A percentile compares a stretch with the other conserved stretches of the same genome.
These are phyloP conservation scores for Ananas comosus DNA, from an alignment of 176 grass and related monocot species.

Conservation along the genomic window DNA sequence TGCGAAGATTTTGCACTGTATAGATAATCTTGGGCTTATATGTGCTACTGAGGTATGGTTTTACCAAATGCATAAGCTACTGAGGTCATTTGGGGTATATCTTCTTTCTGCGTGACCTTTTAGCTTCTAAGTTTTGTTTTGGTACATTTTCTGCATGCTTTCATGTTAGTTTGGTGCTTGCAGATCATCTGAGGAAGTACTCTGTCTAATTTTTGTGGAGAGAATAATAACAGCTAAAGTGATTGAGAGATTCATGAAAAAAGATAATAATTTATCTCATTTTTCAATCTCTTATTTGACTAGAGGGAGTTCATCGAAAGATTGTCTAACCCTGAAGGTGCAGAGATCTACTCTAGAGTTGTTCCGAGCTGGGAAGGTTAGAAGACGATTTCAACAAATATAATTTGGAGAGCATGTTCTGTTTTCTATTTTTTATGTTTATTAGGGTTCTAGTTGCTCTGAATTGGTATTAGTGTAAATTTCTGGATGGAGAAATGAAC, in stretches of 20 bases:
- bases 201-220: constrained; percentile 10
- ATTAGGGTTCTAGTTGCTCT: no score
- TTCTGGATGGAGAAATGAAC: no score
- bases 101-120: background rate
- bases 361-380: constrained; percentile 5
- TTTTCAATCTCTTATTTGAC: constrained; percentile 9
- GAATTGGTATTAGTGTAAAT: no score
- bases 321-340: background rate
- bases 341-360: background rate
- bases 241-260: constrained; percentile 9
- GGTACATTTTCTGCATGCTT: background rate
- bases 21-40: constrained; percentile 44
- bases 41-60: constrained; percentile 40
- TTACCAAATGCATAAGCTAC: background rate
- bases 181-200: constrained; percentile 1
- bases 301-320: constrained; percentile 1
- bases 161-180: background rate
- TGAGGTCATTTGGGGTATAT: constrained; percentile 4
- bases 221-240: constrained; percentile 17
- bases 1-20: constrained; percentile 42
- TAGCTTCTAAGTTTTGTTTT: no score
- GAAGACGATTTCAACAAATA: background rate
- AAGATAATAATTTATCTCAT: background rate
- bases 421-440: no score
- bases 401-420: background rate